Evolutionary conservation across 2,329 filamentous ascomycete species (phyloP).

Genomic region (Monosporascus sp.): DNA sequence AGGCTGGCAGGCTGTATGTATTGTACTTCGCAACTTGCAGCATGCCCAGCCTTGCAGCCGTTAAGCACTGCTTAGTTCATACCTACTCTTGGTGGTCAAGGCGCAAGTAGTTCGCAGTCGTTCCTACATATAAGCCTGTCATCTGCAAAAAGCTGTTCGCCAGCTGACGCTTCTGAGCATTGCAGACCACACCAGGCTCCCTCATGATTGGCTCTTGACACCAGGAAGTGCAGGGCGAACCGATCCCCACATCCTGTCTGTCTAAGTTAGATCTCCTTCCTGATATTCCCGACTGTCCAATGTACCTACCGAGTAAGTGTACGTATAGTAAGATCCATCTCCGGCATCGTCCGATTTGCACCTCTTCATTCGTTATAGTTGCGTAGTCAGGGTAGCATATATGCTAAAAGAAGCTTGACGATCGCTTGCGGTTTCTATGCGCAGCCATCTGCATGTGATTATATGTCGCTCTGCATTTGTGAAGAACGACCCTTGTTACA

Average conservation of each 20-base stretch:
- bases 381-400: neutral
- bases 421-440: neutral
- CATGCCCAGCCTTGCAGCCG: constrained; percentile 25
- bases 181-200: no score
- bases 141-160: no score
- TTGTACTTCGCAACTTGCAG: neutral
- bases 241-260: neutral
- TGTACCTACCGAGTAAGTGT: no score
- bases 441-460: neutral
- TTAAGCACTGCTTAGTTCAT: constrained; percentile 1
- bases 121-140: no score
- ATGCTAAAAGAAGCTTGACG: neutral
- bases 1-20: no score
- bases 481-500: neutral
- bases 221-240: neutral
- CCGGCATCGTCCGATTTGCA: neutral
- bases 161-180: no score
- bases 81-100: neutral
- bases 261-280: neutral
- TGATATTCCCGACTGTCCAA: no score
- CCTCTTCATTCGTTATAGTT: no score
- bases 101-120: neutral
- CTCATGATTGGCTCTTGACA: neutral
- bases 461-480: neutral
- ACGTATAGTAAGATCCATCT: neutral